A percentile compares a stretch with the other conserved stretches of the same genome.
Evolutionary conservation across 2,329 filamentous ascomycete species (phyloP).

Genomic region (Achaetomium macrosporum): DNA sequence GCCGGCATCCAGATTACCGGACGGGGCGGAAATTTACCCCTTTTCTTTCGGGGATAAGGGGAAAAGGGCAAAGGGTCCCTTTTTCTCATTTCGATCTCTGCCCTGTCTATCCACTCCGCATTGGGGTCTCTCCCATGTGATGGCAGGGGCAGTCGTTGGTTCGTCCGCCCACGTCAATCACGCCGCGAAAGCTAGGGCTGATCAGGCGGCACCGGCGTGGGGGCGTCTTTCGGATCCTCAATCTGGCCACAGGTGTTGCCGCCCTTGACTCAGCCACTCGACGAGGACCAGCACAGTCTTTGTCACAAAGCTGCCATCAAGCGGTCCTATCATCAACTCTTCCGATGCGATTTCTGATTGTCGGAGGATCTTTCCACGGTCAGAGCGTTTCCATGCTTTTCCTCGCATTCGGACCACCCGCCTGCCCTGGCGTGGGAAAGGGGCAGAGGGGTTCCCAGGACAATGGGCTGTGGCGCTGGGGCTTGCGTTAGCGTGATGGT

Average conservation of each 20-base stretch:
- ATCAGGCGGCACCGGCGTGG: slow-evolving; percentile 2
- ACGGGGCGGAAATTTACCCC: slow-evolving; percentile 6
- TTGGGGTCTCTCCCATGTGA: slow-evolving; percentile 19
- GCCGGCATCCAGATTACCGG: slow-evolving; percentile 1
- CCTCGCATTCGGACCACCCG: neutral
- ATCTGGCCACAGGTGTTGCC: too few relatives aligned
- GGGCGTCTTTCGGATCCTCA: slow-evolving; percentile 1
- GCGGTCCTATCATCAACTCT: neutral
- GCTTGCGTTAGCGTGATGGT: slow-evolving; percentile 2
- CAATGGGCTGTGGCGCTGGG: slow-evolving; percentile 1
- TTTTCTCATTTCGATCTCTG: slow-evolving; percentile 4
- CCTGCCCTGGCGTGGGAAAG: neutral
- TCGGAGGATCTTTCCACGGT: too few relatives aligned
- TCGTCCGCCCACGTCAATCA: slow-evolving; percentile 8
- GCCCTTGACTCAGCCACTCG: neutral
- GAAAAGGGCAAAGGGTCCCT: neutral
- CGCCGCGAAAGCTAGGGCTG: slow-evolving; percentile 8
- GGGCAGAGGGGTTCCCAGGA: slow-evolving; percentile 3
- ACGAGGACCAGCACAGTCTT: slow-evolving; percentile 3
- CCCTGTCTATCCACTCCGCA: slow-evolving; percentile 7
- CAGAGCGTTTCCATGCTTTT: too few relatives aligned
- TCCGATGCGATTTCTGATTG: neutral
- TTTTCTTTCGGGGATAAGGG: neutral
- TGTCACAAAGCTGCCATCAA: neutral
- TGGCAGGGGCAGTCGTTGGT: slow-evolving; percentile 14